A percentile compares a stretch with the other conserved stretches of the same genome.
These are phyloP conservation scores for Cladosporium sp. DNA, from an alignment of 2,329 filamentous ascomycete species.

Conservation along the genomic window DNA sequence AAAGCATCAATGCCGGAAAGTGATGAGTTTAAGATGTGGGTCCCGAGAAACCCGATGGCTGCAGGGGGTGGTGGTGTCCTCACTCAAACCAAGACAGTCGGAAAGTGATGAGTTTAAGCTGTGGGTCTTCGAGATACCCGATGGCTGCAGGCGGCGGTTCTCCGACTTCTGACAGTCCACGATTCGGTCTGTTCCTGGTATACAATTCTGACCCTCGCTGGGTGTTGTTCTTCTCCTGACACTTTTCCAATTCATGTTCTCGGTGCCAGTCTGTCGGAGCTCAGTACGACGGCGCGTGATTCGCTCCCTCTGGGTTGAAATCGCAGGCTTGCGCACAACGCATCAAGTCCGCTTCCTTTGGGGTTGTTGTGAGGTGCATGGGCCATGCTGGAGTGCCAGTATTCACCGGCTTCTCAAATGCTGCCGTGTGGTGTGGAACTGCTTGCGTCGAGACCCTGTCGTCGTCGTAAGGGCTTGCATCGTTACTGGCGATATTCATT, in stretches of 20 bases:
- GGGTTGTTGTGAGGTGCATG: neutral
- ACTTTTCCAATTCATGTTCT: neutral
- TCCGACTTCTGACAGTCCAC: neutral
- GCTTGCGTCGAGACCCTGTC: neutral
- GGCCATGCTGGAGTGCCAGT: neutral
- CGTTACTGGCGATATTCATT: neutral
- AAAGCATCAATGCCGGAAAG: neutral
- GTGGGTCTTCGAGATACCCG: neutral
- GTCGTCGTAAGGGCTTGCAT: neutral
- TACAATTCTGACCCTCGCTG: neutral
- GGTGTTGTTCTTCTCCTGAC: neutral
- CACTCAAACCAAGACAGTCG: neutral
- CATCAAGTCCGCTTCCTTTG: neutral
- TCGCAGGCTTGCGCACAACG: neutral
- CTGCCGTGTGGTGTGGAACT: neutral
- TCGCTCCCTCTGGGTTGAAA: neutral
- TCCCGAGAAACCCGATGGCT: neutral
- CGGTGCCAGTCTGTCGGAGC: neutral
- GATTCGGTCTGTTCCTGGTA: neutral
- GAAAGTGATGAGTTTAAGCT: neutral
- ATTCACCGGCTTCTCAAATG: neutral
- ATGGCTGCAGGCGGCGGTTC: neutral
- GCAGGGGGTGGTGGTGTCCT: neutral
- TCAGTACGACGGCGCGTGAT: neutral
- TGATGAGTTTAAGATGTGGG: neutral